Base-by-base conservation (phyloP, 352 stramenopile species). In the Pythium brassicae region DNA sequence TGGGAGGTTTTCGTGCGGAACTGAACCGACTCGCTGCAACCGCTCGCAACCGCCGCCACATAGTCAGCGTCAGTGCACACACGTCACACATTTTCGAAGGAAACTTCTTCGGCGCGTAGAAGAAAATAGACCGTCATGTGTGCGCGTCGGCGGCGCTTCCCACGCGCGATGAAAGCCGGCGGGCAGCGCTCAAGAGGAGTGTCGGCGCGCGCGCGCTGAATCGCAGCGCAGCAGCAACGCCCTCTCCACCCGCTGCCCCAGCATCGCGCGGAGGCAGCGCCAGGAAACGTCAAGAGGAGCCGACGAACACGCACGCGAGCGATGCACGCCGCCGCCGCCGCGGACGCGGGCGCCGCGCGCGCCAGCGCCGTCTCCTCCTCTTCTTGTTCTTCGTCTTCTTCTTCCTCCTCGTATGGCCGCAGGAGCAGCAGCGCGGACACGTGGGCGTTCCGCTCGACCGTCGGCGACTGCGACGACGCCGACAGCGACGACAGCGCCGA, bases 391-490 rank as follows among this genome's bases (percentile, higher is more conserved):
- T 27, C 32, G 8, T 43, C 37, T 8, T 43, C 37, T 14, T 43
- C 37, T 8, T 43, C 37, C 4, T 1, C 47, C 3, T 27, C 32
- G 32, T 25, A 45, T 17, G 11, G 49, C 34, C 35, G 15, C 2
- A 37, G n/a, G 4, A 37, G 11, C 20, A 43, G 19, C 15, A 39
- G 23, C 3, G 48, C 29, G 17, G 32, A 45, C 34, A 25, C 8
- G 47, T 88, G 77, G 77, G 52, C 74, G 2, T 84, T 61, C 45
- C 73, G 73, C 27, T 88, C 77, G 4, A 90, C 77, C 0, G n/a
- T 90, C 20, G 79, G 65, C 9, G 66, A 74, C 4, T 54, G 70
- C 15, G 63, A 78, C 26, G 56, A 63, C 44, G 45, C 59, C 27
- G 48, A 67, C 25, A 15, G 9, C 6, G 54, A 59, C 9, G 43